Evolutionary conservation across 2,329 filamentous ascomycete species (phyloP), one percentile per base, ranked within the genome.

Genomic region (Ophiognomonia clavigignenti-juglandacearum): DNA sequence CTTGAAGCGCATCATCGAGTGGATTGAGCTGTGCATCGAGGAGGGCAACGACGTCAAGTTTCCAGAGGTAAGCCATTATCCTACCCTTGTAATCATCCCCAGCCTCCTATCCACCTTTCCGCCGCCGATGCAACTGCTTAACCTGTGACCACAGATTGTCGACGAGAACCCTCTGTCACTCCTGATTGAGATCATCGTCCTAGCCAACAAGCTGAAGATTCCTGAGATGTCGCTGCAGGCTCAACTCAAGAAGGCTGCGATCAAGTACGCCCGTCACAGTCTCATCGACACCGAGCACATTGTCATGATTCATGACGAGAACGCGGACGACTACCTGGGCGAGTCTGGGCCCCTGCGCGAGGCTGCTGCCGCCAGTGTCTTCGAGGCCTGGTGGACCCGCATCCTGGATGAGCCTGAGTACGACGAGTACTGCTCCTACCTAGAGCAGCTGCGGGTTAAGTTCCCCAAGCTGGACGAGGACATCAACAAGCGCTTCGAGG

Each of bases 41-140:
- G 43, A 49, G 39, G 50, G 50, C 36, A 52, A 52, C 19, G 50
- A 52, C 32, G 20, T 52, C 46, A 52, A 52, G 35, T 52, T 52
- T 16, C 50, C 50, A 6, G 50, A 52, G 23, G 48, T 47, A 27
- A 39, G 35, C n/a, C 4, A 4, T 16, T 5, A 23, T 8, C 16
- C 23, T 37, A 10, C 29, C 32, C 22, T 4, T 32, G 13, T 18
- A 18, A n/a, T n/a, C n/a, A n/a, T n/a, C n/a, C n/a, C n/a, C n/a
- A n/a, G n/a, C n/a, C n/a, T n/a, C n/a, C n/a, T n/a, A n/a, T n/a
- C n/a, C n/a, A n/a, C n/a, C n/a, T n/a, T n/a, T n/a, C n/a, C n/a
- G n/a, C n/a, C n/a, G n/a, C n/a, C n/a, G n/a, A n/a, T n/a, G n/a
- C n/a, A n/a, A n/a, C n/a, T n/a, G n/a, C n/a, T n/a, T n/a, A n/a